Evolutionary conservation across 1,284 basidiomycete species (phyloP), one percentile per base, ranked within the genome.

Genomic region (Singerocomus inundabilis): DNA sequence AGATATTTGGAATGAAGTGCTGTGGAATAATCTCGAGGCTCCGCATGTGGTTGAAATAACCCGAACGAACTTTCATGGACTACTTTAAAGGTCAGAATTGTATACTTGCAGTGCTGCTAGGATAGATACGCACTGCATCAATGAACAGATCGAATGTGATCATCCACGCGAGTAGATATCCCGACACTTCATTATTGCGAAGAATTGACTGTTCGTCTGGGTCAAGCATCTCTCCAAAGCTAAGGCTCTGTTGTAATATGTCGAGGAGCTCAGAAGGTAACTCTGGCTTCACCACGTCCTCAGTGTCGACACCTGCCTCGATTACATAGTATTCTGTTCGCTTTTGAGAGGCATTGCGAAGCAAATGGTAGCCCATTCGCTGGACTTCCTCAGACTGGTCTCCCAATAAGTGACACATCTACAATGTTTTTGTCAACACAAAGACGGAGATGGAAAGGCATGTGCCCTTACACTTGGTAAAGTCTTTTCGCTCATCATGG

Each of bases 91-190:
- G 34, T 62, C 51, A 61, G 31, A 31, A 47, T 15, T 32, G 3
- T 30, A 36, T 15, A 9, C 13, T 4, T 30, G 5, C 12, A 28
- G 26, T 5, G 26, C 1, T 8, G 28, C 16, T 21, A 39, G 28
- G 15, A 11, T 39, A 24, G 37, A 30, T 28, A 74, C 88, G 58
- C 63, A 95, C 93, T 9, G 93, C 88, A 64, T 91, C 82, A 30
- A 78, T 75, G 69, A 99, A 98, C 51, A 92, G 79, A 62, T 96
- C 91, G 57, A 98, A 88, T 0, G 88, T 64, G 5, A 93, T 73
- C 81, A 98, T 90, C 96, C 96, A 99, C 8, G 80, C 80, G 5
- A 98, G 75, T n/a, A 98, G 72, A 60, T 85, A 80, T 5, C 82
- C 81, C 54, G 87, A 81, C 5, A 77, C 60, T 43, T 72, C 71